Evolutionary conservation across 2,329 filamentous ascomycete genomes (phyloP).

Genomic region (Alternaria sp.): DNA sequence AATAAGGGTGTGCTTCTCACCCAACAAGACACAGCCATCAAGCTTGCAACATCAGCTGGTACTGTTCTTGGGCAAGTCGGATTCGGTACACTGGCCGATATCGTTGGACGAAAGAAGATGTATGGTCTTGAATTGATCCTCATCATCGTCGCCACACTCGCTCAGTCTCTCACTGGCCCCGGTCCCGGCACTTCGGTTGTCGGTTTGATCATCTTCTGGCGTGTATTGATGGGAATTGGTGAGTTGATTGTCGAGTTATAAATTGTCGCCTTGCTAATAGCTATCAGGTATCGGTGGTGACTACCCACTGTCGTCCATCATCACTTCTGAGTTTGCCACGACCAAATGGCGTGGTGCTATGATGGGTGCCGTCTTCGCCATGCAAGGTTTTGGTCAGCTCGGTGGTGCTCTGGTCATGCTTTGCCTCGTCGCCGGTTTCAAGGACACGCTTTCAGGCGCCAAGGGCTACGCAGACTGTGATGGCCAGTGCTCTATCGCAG

Average conservation of each 20-base stretch:
- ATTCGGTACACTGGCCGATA: conserved; percentile 69
- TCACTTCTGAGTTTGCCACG: conserved; percentile 65
- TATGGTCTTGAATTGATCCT: conserved; percentile 65
- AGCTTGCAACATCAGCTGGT: conserved; percentile 81
- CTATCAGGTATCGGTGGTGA: conserved; percentile 65
- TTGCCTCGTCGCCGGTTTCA: conserved; percentile 40
- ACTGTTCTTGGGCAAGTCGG: conserved; percentile 83
- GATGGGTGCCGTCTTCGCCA: conserved; percentile 53
- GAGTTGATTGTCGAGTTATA: conserved; percentile 48
- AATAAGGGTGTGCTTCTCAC: conserved; percentile 61
- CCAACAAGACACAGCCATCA: conserved; percentile 80
- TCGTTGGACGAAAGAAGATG: conserved; percentile 81
- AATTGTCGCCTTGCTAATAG: conserved; percentile 2
- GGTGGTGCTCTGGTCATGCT: conserved; percentile 46
- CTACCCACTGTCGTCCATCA: conserved; percentile 82
- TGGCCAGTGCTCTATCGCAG: conserved; percentile 38
- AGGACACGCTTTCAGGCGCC: conserved; percentile 30
- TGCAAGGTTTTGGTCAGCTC: conserved; percentile 53
- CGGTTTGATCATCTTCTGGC: conserved; percentile 50
- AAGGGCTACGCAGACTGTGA: conserved; percentile 33
- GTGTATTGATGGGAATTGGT: conserved; percentile 51
- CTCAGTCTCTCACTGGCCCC: conserved; percentile 43
- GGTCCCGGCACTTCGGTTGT: conserved; percentile 46
- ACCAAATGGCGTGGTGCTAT: conserved; percentile 51
- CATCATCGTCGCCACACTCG: conserved; percentile 49